A percentile compares a stretch with the other conserved stretches of the same genome.
phyloP scores from a whole-genome alignment of 2,329 filamentous ascomycete genomes.

The Seiridium unicorne region DNA sequence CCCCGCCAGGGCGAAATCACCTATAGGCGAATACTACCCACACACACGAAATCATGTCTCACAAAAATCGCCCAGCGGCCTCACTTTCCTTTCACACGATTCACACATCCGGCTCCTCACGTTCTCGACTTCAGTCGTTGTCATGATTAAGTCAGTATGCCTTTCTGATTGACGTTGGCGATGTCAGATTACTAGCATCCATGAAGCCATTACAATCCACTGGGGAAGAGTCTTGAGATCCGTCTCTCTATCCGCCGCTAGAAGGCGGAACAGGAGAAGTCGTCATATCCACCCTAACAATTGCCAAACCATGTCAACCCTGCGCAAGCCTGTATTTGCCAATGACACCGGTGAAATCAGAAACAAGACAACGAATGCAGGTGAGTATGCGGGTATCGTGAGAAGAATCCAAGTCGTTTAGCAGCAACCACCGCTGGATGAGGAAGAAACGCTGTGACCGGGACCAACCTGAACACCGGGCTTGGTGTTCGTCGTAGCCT shows the following conservation, averaged over 20 bases:
- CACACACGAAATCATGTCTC: neutral
- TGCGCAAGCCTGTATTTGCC: constrained; percentile 11
- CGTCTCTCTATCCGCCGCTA: neutral
- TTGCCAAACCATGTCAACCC: constrained; percentile 8
- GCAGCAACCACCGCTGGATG: constrained; percentile 85
- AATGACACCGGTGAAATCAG: constrained; percentile 10
- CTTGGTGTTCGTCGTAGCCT: constrained; percentile 95
- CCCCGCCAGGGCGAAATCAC: neutral
- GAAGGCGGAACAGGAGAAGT: neutral
- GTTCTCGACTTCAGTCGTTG: neutral
- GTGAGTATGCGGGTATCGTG: constrained; percentile 12
- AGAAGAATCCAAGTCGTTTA: constrained; percentile 48
- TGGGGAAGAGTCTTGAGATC: constrained; percentile 1
- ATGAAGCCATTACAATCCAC: constrained; percentile 5
- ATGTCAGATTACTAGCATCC: constrained; percentile 4
- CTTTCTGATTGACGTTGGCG: constrained; percentile 3
- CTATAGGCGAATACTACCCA: neutral
- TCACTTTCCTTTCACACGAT: neutral
- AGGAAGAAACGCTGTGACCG: constrained; percentile 89
- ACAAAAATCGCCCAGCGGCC: neutral
- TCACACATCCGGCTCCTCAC: neutral
- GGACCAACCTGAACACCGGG: constrained; percentile 94
- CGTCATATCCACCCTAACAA: neutral
- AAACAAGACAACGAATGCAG: constrained; percentile 7
- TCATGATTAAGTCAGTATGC: constrained; percentile 2